Percentiles rank a stretch among this genome's conserved stretches.
Evolutionary conservation across 23 red algal species (phyloP).

Genomic region (Gracilariopsis chorda): DNA sequence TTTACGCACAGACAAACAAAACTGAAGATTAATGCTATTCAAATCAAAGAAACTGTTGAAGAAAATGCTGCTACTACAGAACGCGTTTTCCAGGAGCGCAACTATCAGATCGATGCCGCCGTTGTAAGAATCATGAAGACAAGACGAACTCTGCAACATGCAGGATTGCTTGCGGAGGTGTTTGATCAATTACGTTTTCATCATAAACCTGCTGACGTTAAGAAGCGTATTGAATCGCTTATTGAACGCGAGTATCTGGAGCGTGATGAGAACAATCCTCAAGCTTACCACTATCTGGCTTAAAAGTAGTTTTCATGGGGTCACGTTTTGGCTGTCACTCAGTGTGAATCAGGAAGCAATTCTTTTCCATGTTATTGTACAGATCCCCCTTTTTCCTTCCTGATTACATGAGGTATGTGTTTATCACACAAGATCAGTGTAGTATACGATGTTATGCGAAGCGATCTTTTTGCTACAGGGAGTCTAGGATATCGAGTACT

Average conservation of each 20-base stretch:
- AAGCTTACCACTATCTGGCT: constrained; percentile 90
- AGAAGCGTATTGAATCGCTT: constrained; percentile 96
- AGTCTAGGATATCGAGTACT: no score
- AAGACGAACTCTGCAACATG: constrained; percentile 68
- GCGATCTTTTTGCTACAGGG: no score
- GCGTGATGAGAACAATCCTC: constrained; percentile 72
- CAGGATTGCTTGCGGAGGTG: constrained; percentile 80
- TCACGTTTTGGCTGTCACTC: no score
- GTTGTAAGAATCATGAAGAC: constrained; percentile 98
- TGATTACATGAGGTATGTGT: no score
- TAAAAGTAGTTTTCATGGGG: no score
- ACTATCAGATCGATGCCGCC: constrained; percentile 94
- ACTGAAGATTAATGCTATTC: constrained; percentile 90
- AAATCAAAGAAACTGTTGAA: constrained; percentile 83
- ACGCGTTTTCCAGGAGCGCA: constrained; percentile 84
- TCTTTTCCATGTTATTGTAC: no score
- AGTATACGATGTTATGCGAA: no score
- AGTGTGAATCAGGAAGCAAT: no score
- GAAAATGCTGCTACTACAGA: constrained; percentile 88
- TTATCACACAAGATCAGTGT: no score
- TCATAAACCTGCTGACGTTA: constrained; percentile 76
- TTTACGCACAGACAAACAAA: constrained; percentile 56
- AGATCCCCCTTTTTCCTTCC: no score
- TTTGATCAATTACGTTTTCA: constrained; percentile 85
- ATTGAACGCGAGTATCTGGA: constrained; percentile 95